Evolutionary conservation across 257 asterid species (phyloP), one percentile per base, ranked within the genome.

Genomic region (Solanum habrochaites): DNA sequence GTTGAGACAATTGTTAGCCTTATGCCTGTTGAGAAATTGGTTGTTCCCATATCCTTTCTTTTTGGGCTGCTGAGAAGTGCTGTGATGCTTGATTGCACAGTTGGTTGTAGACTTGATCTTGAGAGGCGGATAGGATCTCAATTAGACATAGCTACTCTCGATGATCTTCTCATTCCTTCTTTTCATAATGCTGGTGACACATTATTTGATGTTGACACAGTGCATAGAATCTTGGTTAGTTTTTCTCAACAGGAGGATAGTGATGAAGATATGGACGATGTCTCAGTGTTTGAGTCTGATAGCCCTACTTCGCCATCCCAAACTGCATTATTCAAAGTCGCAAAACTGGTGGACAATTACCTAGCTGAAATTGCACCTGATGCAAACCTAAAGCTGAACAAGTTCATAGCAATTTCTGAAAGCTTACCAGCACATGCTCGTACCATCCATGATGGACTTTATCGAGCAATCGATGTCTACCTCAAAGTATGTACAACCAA

Each of bases 331-430:
- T 91, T 90, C 82, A 96, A 94, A 91, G 99, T 96, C 32, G 93
- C 98, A 15, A 97, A 94, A 88, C 88, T 97, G 7, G 94, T 97
- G 85, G 99, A 97, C 86, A 93, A 91, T 90, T 97, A 92, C 88
- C 90, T 97, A 49, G 93, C 98, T 60, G 99, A 97, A 92, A 94
- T 97, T 83, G 99, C 99, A 39, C 98, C 98, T 0, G 99, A 97
- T 77, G 92, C 95, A 20, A 97, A 95, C 86, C 97, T 97, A 52
- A 94, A 94, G 91, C 97, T 95, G 86, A 90, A 92, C 72, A 88
- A 93, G 92, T 95, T 97, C 88, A 74, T 95, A 25, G 97, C 97
- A 21, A 89, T 97, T 82, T 98, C 98, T 14, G 98, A 95, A 86
- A 88, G 93, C 75, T 87, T 95, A 86, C 99, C 99, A 5, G 92